Conservation (phyloP, 129 eudicot genomes). For the Saposhnikovia divaricata region DNA sequence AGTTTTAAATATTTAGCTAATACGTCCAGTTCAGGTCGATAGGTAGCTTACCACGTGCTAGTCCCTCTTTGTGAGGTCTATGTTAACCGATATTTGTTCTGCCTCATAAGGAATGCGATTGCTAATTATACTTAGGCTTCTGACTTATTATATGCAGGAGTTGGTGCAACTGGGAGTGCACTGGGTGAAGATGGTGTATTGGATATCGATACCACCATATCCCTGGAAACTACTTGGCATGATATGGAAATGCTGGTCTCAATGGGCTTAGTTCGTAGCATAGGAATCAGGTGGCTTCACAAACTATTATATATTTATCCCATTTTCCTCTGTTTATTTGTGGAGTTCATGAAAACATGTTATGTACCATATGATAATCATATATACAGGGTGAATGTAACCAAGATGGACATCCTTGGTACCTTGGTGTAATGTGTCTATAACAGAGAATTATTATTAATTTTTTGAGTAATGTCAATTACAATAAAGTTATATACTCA, state of each 20-base stretch:
- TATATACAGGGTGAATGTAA: neutral
- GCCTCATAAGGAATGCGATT: neutral
- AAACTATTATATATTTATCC: neutral
- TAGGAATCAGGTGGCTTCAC: slow-evolving; percentile 58
- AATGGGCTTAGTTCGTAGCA: slow-evolving; percentile 76
- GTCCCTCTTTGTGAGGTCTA: neutral
- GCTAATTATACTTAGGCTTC: neutral
- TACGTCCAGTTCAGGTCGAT: neutral
- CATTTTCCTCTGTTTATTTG: neutral
- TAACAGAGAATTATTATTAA: too few relatives aligned
- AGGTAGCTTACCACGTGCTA: neutral
- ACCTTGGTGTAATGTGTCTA: too few relatives aligned
- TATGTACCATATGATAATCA: neutral
- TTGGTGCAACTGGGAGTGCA: slow-evolving; percentile 75
- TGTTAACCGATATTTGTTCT: neutral
- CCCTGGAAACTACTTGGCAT: slow-evolving; percentile 90
- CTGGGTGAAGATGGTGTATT: slow-evolving; percentile 76
- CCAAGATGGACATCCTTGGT: neutral
- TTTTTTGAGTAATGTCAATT: neutral
- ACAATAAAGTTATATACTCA: too few relatives aligned
- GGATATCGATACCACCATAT: slow-evolving; percentile 68
- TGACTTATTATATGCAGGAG: slow-evolving; percentile 33
- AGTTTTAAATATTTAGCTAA: neutral
- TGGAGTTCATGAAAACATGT: neutral
- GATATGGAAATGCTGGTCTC: slow-evolving; percentile 86